These are phyloP conservation scores for Balamuthia mandrillaris DNA, from an alignment of 208 protist genomes.

Conservation along the genomic window DNA sequence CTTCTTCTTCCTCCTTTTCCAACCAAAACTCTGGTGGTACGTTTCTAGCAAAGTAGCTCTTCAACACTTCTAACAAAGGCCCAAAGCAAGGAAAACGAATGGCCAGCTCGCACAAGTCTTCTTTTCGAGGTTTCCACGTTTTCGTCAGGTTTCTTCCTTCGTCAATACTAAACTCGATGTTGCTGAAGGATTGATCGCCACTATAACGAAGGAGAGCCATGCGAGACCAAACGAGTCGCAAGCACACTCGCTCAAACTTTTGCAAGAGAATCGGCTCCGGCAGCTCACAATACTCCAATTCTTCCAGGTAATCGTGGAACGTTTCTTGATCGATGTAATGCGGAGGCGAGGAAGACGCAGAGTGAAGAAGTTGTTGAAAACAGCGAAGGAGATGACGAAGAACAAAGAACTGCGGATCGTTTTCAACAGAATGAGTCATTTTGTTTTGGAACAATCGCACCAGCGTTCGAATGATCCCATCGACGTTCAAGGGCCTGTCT, in stretches of 20 bases:
- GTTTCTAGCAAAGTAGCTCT: slow-evolving; percentile 24
- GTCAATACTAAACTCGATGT: not conserved
- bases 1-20: not conserved
- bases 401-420: slow-evolving; percentile 8
- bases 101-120: not conserved
- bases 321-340: not conserved
- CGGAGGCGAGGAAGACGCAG: not conserved
- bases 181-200: not conserved
- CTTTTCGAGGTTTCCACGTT: not conserved
- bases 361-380: not conserved
- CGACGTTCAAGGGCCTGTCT: not conserved
- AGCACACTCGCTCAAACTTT: not conserved
- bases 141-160: not conserved
- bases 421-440: not conserved
- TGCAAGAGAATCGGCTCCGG: slow-evolving; percentile 12
- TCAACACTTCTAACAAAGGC: not conserved
- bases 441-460: not conserved
- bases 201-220: not conserved
- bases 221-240: not conserved
- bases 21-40: slow-evolving; percentile 32
- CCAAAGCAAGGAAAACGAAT: slow-evolving; percentile 6
- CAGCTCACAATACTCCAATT: slow-evolving; percentile 7
- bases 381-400: slow-evolving; percentile 13
- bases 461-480: not conserved
- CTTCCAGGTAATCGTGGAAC: slow-evolving; percentile 16